A percentile compares a stretch with the other conserved stretches of the same genome.
These are phyloP conservation scores for Chaetomium sp. DNA, from an alignment of 2,329 filamentous ascomycete genomes.

Conservation along the genomic window DNA sequence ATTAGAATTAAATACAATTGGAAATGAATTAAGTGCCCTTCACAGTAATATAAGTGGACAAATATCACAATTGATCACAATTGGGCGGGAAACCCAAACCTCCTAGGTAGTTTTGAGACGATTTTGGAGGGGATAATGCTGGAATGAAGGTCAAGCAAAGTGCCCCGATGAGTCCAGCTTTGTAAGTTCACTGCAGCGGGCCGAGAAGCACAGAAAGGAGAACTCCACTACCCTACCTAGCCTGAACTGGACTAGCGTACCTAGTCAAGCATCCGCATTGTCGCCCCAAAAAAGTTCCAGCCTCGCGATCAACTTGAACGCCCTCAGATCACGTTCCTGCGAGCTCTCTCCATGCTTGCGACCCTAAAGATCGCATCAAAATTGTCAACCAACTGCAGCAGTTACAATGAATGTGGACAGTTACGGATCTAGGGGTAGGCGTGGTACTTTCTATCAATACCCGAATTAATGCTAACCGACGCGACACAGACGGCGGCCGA, in stretches of 20 bases:
- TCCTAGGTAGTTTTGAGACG: background rate
- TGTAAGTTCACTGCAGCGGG: background rate
- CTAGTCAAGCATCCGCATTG: constrained; percentile 26
- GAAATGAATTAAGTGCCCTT: no score
- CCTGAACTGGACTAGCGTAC: constrained; percentile 38
- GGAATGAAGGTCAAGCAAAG: background rate
- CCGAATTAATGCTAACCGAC: constrained; percentile 36
- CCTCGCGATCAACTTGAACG: constrained; percentile 40
- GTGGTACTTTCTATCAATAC: constrained; percentile 32
- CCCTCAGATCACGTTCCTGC: constrained; percentile 18
- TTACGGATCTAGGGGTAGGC: constrained; percentile 74
- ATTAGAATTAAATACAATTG: background rate
- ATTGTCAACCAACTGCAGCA: constrained; percentile 1
- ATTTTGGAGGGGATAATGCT: background rate
- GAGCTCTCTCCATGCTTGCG: constrained; percentile 7
- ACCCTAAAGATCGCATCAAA: constrained; percentile 24
- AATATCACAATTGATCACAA: no score
- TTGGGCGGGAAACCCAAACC: background rate
- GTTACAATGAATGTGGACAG: constrained; percentile 77
- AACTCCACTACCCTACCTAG: constrained; percentile 36
- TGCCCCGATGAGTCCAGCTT: background rate
- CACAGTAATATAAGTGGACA: no score
- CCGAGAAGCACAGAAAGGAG: background rate
- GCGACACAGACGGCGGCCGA: constrained; percentile 48
- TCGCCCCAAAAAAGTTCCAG: constrained; percentile 49